Base-by-base conservation (phyloP, 2,329 filamentous ascomycete genomes). In the Aspergillus awamori region DNA sequence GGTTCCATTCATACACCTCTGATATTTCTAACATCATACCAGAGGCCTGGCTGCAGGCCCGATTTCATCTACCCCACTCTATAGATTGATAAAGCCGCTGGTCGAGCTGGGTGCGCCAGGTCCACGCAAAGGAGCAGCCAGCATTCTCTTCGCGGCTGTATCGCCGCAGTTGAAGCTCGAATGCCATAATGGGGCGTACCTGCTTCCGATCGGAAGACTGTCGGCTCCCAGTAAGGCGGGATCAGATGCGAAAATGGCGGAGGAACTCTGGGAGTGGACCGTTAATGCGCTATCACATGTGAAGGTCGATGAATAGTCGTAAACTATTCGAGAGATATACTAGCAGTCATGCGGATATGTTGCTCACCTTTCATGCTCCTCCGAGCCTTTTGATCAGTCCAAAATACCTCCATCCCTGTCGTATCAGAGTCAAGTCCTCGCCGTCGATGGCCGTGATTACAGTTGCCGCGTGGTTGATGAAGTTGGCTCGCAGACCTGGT, bases 391-490 rank as follows among this genome's bases (percentile, higher is more conserved):
- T 47, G 3, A 56, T 3, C 0, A 56, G 17, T 2, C 22, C 33
- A 5, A 30, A 56, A 47, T 56, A 56, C 8, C 30, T 47, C 53
- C 38, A 56, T 13, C 53, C 39, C n/a, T 56, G 38, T 24, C 38
- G n/a, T 24, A 56, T 33, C 0, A 56, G 38, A n/a, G n/a, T 15
- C 26, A 56, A 2, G 2, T 28, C 11, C 7, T 47, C 53, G 15
- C 8, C 13, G 6, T 55, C 38, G 26, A 55, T 36, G 30, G 53
- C 53, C 8, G 33, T 55, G 1, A 55, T 20, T 5, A 39, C 28
- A 10, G 33, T 24, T 10, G 22, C 28, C 5, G 33, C 33, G 5
- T 41, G 24, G 17, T 26, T 20, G 20, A 56, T 30, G 20, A 56
- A 33, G 1, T 15, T n/a, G 11, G n/a, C 26, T 1, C 53, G n/a